Evolutionary conservation across 352 stramenopile genomes (phyloP), one percentile per base, ranked within the genome.

Genomic region (Globisporangium canariense): DNA sequence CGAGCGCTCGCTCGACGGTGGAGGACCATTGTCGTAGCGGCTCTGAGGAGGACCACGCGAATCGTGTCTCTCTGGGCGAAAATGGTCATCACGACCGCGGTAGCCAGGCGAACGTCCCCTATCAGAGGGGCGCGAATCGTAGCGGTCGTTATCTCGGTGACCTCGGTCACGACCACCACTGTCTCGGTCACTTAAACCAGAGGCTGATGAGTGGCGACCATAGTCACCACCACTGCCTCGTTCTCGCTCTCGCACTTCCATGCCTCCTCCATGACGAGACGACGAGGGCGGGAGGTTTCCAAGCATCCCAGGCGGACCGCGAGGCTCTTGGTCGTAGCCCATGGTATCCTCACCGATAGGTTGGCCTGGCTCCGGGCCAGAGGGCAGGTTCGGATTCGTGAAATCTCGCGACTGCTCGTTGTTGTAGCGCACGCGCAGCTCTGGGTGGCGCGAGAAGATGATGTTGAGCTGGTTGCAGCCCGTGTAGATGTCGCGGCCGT

Each of bases 401-500:
- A 77, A 94, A 68, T 94, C 86, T 0, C 78, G 74, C 18, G 81
- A 90, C 45, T 75, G 74, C 32, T 91, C 83, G 64, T 83, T 84
- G 70, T 94, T 94, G 66, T 81, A 94, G 38, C 83, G 83, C 51
- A 94, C 86, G 10, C 67, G 75, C 36, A 94, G 74, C 59, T 91
- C 81, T 1, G 75, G 62, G 54, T 92, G 83, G 28, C 78, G 80
- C 13, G 83, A 92, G 64, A 92, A 92, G 16, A 88, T 78, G 50
- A 94, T 90, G 61, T 77, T 85, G 41, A 94, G 79, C 68, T 78
- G 80, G 66, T 94, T 94, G 71, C 86, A 94, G 50, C 86, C 86
- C 28, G 86, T 92, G 80, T 94, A 94, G 52, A 94, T 94, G 53
- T 94, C 86, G 18, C 86, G 83, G 10, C 86, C 86, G 62, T 94